phyloP scores from a whole-genome alignment of 768 basidiomycete species.

The Lactarius pseudohatsudake region DNA sequence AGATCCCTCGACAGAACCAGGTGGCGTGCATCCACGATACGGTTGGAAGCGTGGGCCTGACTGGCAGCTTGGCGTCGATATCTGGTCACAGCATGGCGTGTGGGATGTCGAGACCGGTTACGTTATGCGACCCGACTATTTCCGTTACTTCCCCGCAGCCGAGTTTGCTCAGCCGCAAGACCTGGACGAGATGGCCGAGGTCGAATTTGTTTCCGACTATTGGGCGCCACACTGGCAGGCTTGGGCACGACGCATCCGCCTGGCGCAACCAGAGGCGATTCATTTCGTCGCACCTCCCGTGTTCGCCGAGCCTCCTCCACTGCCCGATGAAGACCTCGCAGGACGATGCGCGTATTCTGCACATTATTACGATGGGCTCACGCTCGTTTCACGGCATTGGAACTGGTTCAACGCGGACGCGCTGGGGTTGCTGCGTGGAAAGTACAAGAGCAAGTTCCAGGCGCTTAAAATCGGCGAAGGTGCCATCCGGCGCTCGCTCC shows the following conservation, averaged over 20 bases:
- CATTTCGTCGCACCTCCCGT: constrained; percentile 92
- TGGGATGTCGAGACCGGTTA: constrained; percentile 78
- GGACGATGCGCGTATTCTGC: constrained; percentile 73
- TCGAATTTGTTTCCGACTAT: constrained; percentile 75
- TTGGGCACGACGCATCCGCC: constrained; percentile 59
- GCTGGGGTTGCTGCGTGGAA: constrained; percentile 84
- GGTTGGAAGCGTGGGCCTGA: constrained; percentile 75
- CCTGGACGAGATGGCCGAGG: constrained; percentile 39
- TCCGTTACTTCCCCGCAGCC: constrained; percentile 46
- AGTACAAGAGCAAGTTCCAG: constrained; percentile 63
- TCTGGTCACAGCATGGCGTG: constrained; percentile 88
- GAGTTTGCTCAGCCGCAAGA: constrained; percentile 33
- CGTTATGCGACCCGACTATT: constrained; percentile 74
- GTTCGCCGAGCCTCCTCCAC: constrained; percentile 72
- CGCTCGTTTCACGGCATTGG: constrained; percentile 90
- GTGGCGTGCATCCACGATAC: constrained; percentile 66
- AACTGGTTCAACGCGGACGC: constrained; percentile 96
- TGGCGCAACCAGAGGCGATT: constrained; percentile 76
- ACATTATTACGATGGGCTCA: constrained; percentile 96
- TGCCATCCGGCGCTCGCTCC: constrained; percentile 78
- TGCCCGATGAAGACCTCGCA: constrained; percentile 53
- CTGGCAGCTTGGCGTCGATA: constrained; percentile 76
- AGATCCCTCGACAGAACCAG: constrained; percentile 48
- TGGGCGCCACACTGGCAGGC: constrained; percentile 70
- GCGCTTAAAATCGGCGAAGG: constrained; percentile 81